Conservation (phyloP, 1,284 basidiomycete genomes). For the Ustilago sp. region DNA sequence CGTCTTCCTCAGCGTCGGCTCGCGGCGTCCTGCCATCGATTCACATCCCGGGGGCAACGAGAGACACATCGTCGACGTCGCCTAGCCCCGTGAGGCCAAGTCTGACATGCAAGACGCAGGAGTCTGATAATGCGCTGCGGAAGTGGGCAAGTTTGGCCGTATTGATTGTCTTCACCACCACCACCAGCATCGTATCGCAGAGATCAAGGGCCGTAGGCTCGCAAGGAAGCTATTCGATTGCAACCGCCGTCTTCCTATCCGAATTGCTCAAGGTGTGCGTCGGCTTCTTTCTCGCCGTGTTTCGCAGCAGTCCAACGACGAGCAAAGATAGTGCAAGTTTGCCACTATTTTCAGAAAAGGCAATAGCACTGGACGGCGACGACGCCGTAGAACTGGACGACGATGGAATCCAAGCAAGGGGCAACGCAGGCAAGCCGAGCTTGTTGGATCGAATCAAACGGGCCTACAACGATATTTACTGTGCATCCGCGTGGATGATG, state of each 20-base stretch:
- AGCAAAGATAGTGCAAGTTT: slow-evolving; percentile 7
- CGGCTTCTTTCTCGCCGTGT: slow-evolving; percentile 18
- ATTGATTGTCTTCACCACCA: slow-evolving; percentile 39
- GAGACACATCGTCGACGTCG: not conserved
- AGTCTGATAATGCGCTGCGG: not conserved
- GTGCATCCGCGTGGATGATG: slow-evolving; percentile 40
- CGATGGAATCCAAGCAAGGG: not conserved
- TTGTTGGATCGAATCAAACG: not conserved
- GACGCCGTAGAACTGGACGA: not conserved
- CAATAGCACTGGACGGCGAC: not conserved
- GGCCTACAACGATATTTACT: slow-evolving; percentile 25
- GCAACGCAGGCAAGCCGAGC: not conserved
- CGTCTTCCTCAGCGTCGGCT: not conserved
- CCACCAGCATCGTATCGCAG: slow-evolving; percentile 40
- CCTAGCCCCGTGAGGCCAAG: not conserved
- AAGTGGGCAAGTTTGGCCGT: slow-evolving; percentile 37
- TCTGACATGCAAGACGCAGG: not conserved
- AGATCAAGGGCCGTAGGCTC: slow-evolving; percentile 19
- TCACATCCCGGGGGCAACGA: not conserved
- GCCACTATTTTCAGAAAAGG: slow-evolving; percentile 37
- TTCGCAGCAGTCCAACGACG: not conserved
- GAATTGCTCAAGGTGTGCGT: slow-evolving; percentile 38
- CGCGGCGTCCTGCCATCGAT: not conserved
- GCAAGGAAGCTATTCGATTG: slow-evolving; percentile 26
- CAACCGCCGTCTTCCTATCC: slow-evolving; percentile 35